These are phyloP conservation scores for Plectranthus barbatus DNA, from an alignment of 257 asterid genomes.

Conservation along the genomic window DNA sequence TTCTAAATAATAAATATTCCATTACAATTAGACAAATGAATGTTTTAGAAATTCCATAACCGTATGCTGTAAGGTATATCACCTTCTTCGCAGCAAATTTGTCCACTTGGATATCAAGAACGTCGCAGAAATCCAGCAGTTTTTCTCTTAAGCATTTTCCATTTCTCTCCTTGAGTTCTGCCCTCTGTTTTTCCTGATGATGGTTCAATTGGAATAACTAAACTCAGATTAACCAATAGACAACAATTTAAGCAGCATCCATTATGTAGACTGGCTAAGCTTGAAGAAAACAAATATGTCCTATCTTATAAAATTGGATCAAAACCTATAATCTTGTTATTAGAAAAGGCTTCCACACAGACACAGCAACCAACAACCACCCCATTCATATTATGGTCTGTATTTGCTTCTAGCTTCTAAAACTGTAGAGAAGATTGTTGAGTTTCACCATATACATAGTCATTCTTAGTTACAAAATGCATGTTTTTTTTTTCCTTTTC, in stretches of 20 bases:
- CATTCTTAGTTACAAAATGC: not conserved
- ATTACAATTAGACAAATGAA: slow-evolving; percentile 7
- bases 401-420: not conserved
- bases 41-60: slow-evolving; percentile 4
- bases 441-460: not conserved
- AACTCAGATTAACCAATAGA: not conserved
- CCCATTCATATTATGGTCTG: not conserved
- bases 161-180: slow-evolving; percentile 63
- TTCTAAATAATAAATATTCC: slow-evolving; percentile 43
- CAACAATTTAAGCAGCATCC: not conserved
- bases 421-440: not conserved
- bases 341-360: not conserved
- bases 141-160: slow-evolving; percentile 85
- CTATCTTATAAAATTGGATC: not conserved
- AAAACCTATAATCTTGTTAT: not conserved
- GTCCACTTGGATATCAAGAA: slow-evolving; percentile 57
- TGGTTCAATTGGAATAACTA: not conserved
- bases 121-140: slow-evolving; percentile 69
- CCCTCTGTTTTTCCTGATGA: slow-evolving; percentile 69
- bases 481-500: no score
- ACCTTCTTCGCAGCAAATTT: slow-evolving; percentile 63
- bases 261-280: not conserved
- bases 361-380: no score
- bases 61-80: slow-evolving; percentile 12
- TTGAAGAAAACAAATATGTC: not conserved